A percentile compares a stretch with the other conserved stretches of the same genome.
These are phyloP conservation scores for Xylaria sp. DNA, from an alignment of 2,329 filamentous ascomycete species.

Conservation along the genomic window DNA sequence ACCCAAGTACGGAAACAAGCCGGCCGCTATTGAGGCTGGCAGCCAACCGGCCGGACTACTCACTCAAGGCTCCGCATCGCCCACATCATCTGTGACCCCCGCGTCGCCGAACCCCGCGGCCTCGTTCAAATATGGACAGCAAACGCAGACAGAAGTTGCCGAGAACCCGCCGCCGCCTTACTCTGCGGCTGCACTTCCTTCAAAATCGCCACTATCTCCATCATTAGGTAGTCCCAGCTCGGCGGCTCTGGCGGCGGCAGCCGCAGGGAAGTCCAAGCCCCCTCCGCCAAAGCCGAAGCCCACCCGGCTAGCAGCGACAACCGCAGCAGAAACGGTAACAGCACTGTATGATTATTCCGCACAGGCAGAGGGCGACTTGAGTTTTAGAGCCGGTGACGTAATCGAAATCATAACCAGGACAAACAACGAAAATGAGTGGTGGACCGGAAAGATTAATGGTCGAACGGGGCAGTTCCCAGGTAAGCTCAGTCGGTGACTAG, in stretches of 20 bases:
- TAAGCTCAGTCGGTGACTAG: slow-evolving; percentile 57
- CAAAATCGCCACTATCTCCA: slow-evolving; percentile 51
- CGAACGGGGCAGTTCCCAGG: slow-evolving; percentile 94
- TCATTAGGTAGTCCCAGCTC: slow-evolving; percentile 45
- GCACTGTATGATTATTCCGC: slow-evolving; percentile 97
- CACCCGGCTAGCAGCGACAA: slow-evolving; percentile 73
- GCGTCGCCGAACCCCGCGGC: slow-evolving; percentile 45
- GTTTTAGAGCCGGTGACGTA: slow-evolving; percentile 85
- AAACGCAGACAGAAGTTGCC: slow-evolving; percentile 55
- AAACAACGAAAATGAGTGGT: slow-evolving; percentile 97
- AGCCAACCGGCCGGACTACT: slow-evolving; percentile 56
- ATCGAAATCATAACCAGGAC: slow-evolving; percentile 90
- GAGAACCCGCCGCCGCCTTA: slow-evolving; percentile 79
- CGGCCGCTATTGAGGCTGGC: slow-evolving; percentile 51
- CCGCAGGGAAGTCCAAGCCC: slow-evolving; percentile 74
- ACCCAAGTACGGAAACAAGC: slow-evolving; percentile 68
- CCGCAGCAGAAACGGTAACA: slow-evolving; percentile 80
- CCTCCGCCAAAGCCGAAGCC: slow-evolving; percentile 79
- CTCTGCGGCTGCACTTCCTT: slow-evolving; percentile 58
- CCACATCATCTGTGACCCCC: background rate
- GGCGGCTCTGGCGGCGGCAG: slow-evolving; percentile 57
- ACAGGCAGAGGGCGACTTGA: slow-evolving; percentile 92
- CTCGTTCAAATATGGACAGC: slow-evolving; percentile 51
- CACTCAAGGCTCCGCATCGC: slow-evolving; percentile 56
- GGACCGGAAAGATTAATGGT: slow-evolving; percentile 83